A percentile compares a stretch with the other conserved stretches of the same genome.
phyloP scores from a whole-genome alignment of 768 basidiomycete genomes.

The Pleurotus sapidus region DNA sequence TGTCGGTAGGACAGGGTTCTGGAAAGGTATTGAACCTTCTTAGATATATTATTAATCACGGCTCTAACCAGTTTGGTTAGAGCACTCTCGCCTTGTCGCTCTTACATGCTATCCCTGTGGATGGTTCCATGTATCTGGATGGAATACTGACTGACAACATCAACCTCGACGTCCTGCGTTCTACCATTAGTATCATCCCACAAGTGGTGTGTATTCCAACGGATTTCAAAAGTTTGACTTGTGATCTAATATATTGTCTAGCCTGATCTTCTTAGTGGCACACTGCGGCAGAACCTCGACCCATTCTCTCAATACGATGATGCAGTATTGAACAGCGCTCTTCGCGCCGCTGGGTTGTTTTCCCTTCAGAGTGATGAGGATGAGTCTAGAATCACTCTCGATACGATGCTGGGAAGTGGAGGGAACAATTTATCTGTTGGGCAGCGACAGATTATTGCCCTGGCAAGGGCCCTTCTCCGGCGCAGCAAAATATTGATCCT shows the following conservation, averaged over 20 bases:
- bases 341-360: slow-evolving; percentile 38
- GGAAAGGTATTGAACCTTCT: slow-evolving; percentile 30
- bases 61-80: slow-evolving; percentile 14
- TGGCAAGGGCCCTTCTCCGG: slow-evolving; percentile 60
- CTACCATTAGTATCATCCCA: slow-evolving; percentile 59
- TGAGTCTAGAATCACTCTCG: slow-evolving; percentile 46
- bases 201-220: slow-evolving; percentile 32
- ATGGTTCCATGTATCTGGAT: slow-evolving; percentile 56
- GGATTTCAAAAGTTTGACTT: not conserved
- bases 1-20: slow-evolving; percentile 42
- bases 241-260: slow-evolving; percentile 11
- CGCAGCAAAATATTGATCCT: slow-evolving; percentile 59
- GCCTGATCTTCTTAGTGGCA: slow-evolving; percentile 57
- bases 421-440: slow-evolving; percentile 77
- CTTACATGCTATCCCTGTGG: slow-evolving; percentile 54
- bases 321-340: slow-evolving; percentile 32
- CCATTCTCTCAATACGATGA: slow-evolving; percentile 62
- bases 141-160: slow-evolving; percentile 43
- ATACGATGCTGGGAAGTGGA: slow-evolving; percentile 44
- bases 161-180: slow-evolving; percentile 54
- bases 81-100: slow-evolving; percentile 59
- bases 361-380: slow-evolving; percentile 39
- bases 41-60: not conserved
- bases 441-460: slow-evolving; percentile 67
- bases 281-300: slow-evolving; percentile 65